Conservation (phyloP, 805 yeast species). For the Saturnispora galanensis region DNA sequence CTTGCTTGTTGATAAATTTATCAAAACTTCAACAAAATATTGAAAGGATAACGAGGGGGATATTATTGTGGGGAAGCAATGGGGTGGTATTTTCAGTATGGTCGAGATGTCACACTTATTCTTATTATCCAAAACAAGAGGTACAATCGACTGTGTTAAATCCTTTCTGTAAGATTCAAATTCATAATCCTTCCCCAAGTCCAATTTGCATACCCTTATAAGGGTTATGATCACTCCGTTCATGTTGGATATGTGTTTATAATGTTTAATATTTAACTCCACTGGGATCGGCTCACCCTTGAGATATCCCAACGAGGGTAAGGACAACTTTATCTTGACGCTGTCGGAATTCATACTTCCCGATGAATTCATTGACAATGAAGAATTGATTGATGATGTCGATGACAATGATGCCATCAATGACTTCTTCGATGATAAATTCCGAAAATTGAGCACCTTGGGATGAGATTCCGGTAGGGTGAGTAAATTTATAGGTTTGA, state of each 20-base stretch:
- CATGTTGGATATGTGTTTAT: constrained; percentile 57
- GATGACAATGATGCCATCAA: constrained; percentile 25
- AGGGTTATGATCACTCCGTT: constrained; percentile 72
- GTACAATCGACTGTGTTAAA: constrained; percentile 64
- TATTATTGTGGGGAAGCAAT: constrained; percentile 74
- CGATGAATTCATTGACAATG: constrained; percentile 22
- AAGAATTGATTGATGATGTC: constrained; percentile 30
- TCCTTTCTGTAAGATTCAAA: constrained; percentile 76
- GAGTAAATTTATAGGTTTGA: constrained; percentile 69
- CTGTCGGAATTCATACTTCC: constrained; percentile 10
- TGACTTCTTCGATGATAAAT: constrained; percentile 26
- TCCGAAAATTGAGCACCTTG: constrained; percentile 52
- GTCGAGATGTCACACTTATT: constrained; percentile 51
- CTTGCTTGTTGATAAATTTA: constrained; percentile 46
- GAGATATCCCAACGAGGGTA: constrained; percentile 59
- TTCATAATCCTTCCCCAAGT: constrained; percentile 47
- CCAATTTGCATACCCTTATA: constrained; percentile 68
- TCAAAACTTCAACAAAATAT: constrained; percentile 73
- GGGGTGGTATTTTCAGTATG: constrained; percentile 65
- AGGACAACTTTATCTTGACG: constrained; percentile 30
- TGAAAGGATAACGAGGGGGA: constrained; percentile 69
- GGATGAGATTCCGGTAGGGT: constrained; percentile 57
- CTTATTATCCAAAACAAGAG: constrained; percentile 66
- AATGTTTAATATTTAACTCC: constrained; percentile 55
- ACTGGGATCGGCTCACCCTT: constrained; percentile 77